Conservation (phyloP, 75 land plant species). For the Pinus tabuliformis region DNA sequence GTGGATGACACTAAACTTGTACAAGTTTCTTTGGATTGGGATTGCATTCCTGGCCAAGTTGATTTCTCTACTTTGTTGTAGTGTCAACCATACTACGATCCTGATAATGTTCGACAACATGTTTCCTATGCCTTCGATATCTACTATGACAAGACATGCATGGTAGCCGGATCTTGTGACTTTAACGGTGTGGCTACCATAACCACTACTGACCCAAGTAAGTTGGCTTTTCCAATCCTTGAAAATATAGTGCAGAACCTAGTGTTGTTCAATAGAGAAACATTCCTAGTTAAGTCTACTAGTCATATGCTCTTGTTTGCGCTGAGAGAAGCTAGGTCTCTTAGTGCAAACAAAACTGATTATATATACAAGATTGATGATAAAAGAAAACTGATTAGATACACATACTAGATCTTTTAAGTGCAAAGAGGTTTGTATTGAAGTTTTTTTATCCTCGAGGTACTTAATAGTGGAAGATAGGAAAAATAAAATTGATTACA, state of each 20-base stretch:
- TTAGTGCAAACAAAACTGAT: constrained; percentile 27
- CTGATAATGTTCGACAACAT: constrained; percentile 47
- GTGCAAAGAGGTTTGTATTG: too few species aligned
- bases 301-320: constrained; percentile 44
- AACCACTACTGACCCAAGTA: constrained; percentile 71
- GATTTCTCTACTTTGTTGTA: constrained; percentile 65
- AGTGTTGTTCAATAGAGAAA: constrained; percentile 38
- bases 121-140: constrained; percentile 86
- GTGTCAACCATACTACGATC: constrained; percentile 57
- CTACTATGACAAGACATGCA: constrained; percentile 56
- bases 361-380: too few species aligned
- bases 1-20: constrained; percentile 44
- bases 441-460: too few species aligned
- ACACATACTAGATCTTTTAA: neutral
- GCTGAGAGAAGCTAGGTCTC: constrained; percentile 68
- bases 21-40: constrained; percentile 68
- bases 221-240: constrained; percentile 42
- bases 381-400: too few species aligned
- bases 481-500: too few species aligned
- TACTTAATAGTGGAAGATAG: too few species aligned
- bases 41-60: constrained; percentile 70
- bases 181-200: constrained; percentile 54
- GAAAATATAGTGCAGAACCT: constrained; percentile 63
- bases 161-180: constrained; percentile 55
- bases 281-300: constrained; percentile 48